Conservation (phyloP, 2,329 filamentous ascomycete species). For the Akanthomyces dipterigenus region DNA sequence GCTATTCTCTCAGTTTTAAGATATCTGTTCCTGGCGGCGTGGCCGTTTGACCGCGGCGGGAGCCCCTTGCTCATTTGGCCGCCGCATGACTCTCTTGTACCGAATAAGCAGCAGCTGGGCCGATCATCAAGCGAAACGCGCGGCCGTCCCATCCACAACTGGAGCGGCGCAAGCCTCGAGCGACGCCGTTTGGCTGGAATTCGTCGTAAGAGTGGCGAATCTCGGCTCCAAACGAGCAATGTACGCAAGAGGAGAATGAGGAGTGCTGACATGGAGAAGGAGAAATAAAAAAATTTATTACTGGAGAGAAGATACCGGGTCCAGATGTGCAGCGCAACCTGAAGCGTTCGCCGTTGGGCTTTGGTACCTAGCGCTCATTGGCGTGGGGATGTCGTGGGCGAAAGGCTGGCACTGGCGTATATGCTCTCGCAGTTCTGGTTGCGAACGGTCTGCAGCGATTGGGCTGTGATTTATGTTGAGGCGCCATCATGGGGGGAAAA, state of each 20-base stretch:
- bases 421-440: neutral
- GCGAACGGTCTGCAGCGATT: neutral
- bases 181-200: neutral
- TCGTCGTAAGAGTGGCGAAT: conserved; percentile 5
- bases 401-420: neutral
- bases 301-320: neutral
- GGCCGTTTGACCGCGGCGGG: neutral
- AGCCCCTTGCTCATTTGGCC: neutral
- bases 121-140: conserved; percentile 5
- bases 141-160: conserved; percentile 6
- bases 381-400: neutral
- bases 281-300: neutral
- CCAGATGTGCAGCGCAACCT: neutral
- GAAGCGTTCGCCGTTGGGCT: neutral
- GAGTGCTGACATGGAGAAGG: neutral
- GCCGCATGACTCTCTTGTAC: neutral
- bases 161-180: conserved; percentile 6
- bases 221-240: neutral
- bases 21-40: neutral
- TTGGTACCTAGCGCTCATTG: neutral
- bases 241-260: neutral
- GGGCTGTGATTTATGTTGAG: neutral
- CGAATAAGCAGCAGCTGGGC: neutral
- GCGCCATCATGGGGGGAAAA: neutral
- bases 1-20: neutral